Base-by-base conservation (phyloP, 2,329 filamentous ascomycete genomes). In the Calonectria honghensis region DNA sequence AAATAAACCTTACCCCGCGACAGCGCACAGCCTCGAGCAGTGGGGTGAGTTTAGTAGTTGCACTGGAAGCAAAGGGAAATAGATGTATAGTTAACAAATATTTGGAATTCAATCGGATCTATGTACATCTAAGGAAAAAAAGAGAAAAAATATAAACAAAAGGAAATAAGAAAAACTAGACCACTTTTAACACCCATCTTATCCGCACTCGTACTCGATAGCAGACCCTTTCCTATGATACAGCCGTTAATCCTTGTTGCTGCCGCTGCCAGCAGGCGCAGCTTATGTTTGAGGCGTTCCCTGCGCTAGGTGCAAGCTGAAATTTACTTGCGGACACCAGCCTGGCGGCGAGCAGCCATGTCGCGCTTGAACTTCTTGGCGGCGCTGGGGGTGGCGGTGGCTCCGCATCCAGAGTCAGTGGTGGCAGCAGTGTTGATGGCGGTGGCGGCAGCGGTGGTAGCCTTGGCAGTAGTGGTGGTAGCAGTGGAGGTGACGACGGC, bases 361-460 rank as follows among this genome's bases (percentile, higher is more conserved):
- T 77, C 77, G 51, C 75, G 66, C 79, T 81, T 81, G 70, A 77
- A 74, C 75, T 75, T 50, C 75, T 74, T 52, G 73, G 78, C 77
- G 73, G 78, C 77, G 75, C 79, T 76, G 65, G 71, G 71, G 45
- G 64, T 63, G 41, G 78, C 64, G 45, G 71, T 59, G n/a, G 57
- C 70, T 4, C 66, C 68, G 32, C 61, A 51, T 39, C 52, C 51
- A 32, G 77, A 57, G 20, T 59, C 27, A 35, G 72, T 48, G 29
- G 54, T 50, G 2, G 68, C 14, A 20, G 66, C 24, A 67, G 70
- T 20, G 78, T 29, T 29, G 73, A 37, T 10, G 74, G 64, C 73
- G 51, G 70, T 73, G 41, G 75, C 72, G 29, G 73, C 57, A 9
- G 73, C 74, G 5, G 75, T 74, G 65, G 69, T 70, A 37, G 78